These are phyloP conservation scores for Sugiyamaella qingdaonensis DNA, from an alignment of 805 yeast species.

Conservation along the genomic window DNA sequence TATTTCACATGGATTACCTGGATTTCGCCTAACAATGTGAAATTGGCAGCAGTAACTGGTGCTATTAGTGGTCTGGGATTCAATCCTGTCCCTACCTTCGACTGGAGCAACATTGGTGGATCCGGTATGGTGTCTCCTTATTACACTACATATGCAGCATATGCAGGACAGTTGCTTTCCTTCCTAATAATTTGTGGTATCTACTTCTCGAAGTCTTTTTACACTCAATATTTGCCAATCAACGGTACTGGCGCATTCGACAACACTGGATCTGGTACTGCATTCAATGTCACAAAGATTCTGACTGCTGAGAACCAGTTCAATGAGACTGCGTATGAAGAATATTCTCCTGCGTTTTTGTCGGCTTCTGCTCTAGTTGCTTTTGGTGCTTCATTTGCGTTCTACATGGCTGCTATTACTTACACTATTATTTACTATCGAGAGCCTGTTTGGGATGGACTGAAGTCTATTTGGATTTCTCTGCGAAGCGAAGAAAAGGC, in stretches of 20 bases:
- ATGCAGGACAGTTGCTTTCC: conserved; percentile 13
- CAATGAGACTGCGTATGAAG: conserved; percentile 38
- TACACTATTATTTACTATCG: conserved; percentile 7
- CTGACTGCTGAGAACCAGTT: conserved; percentile 30
- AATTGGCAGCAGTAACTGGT: conserved; percentile 61
- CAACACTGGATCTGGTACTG: conserved; percentile 49
- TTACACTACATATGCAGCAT: conserved; percentile 12
- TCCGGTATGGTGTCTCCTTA: conserved; percentile 18
- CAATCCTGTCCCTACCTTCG: conserved; percentile 41
- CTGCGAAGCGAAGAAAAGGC: conserved; percentile 4
- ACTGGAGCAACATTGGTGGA: conserved; percentile 34
- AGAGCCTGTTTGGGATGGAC: conserved; percentile 4
- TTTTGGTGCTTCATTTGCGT: conserved; percentile 55
- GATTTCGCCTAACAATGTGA: conserved; percentile 50
- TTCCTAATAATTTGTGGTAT: conserved; percentile 40
- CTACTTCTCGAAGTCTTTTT: conserved; percentile 53
- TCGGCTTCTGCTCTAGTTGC: conserved; percentile 43
- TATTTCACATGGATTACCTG: conserved; percentile 61
- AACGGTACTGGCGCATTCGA: conserved; percentile 48
- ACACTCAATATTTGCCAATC: conserved; percentile 56
- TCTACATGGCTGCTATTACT: conserved; percentile 32
- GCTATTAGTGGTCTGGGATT: conserved; percentile 37
- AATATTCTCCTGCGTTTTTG: conserved; percentile 67
- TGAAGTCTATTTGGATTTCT: conserved; percentile 24
- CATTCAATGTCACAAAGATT: conserved; percentile 46